Evolutionary conservation across 495 filamentous ascomycete genomes (phyloP), one percentile per base, ranked within the genome.

Genomic region (Penicillium arizonense): DNA sequence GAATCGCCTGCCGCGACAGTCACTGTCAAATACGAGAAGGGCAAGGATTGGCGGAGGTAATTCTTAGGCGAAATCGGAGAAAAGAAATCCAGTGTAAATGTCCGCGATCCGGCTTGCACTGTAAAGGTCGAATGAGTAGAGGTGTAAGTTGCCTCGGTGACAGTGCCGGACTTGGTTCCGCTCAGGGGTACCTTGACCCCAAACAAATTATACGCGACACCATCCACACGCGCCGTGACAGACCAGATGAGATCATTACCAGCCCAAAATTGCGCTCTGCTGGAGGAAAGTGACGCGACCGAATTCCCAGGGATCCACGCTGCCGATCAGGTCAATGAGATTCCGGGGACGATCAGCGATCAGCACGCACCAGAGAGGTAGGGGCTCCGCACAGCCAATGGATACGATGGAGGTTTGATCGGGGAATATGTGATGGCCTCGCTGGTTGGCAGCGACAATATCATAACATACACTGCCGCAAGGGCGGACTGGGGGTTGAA

Each of bases 51-150:
- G 48, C 88, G 80, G 37, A 91, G 66, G 12, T 87, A 89, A 38
- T 89, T 91, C 1, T 85, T 84, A 5, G 88, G 87, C 1, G 88
- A 93, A 5, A 95, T 84, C 1, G 90, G 90, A 20, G 89, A 92
- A 47, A 92, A 77, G 68, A 93, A 93, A 13, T 77, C 74, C 6
- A 77, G 59, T 0, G 56, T 65, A 47, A 77, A 68, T 2, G 41
- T 63, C 11, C 64, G 59, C 6, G 52, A 50, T 0, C 73, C 74
- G 0, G 71, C 74, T 18, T 59, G 58, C 7, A 77, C 52, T 3
- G 60, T 65, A 52, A 77, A 72, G 5, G 56, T 67, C 36, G 62
- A 71, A 48, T 71, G 75, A 0, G 73, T 76, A 2, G 72, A 67
- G 16, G 72, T 77, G 47, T 71, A 76, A 4, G 56, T 69, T 8